phyloP scores from a whole-genome alignment of 2,329 filamentous ascomycete genomes.

The Monosporascus sp. region DNA sequence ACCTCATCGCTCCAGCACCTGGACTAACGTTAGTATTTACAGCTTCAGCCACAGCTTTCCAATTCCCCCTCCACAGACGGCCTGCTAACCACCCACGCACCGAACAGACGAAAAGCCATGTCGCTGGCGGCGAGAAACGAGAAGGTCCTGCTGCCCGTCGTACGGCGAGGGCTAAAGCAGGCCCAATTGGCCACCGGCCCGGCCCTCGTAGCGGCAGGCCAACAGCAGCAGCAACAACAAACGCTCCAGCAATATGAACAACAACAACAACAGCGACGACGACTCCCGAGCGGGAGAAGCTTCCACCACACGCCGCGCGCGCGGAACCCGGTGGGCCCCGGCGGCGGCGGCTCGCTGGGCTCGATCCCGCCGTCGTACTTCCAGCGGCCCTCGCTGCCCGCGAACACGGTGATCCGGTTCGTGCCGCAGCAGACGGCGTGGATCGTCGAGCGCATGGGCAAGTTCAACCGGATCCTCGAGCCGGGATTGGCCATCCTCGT shows the following conservation, averaged over 20 bases:
- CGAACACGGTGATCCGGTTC: slow-evolving; percentile 93
- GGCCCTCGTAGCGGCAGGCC: neutral
- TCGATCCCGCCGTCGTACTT: slow-evolving; percentile 70
- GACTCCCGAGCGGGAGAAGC: slow-evolving; percentile 1
- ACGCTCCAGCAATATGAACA: neutral
- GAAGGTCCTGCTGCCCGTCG: neutral
- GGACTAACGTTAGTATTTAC: too few species aligned
- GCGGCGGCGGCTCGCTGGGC: slow-evolving; percentile 27
- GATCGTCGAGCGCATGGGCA: slow-evolving; percentile 99
- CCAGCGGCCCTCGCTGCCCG: slow-evolving; percentile 67
- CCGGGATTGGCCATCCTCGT: slow-evolving; percentile 85
- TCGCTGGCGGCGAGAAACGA: neutral
- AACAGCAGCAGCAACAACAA: neutral
- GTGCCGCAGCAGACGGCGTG: slow-evolving; percentile 99
- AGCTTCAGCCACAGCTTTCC: too few species aligned
- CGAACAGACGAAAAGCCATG: neutral
- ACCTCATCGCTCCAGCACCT: too few species aligned
- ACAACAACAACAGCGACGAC: neutral
- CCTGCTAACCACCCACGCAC: too few species aligned
- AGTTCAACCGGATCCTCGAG: slow-evolving; percentile 88
- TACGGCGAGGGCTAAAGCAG: neutral
- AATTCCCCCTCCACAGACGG: too few species aligned
- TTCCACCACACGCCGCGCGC: slow-evolving; percentile 18
- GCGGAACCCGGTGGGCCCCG: slow-evolving; percentile 12
- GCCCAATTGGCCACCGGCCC: neutral